phyloP scores from a whole-genome alignment of 495 filamentous ascomycete species.

The Neurospora terricola region DNA sequence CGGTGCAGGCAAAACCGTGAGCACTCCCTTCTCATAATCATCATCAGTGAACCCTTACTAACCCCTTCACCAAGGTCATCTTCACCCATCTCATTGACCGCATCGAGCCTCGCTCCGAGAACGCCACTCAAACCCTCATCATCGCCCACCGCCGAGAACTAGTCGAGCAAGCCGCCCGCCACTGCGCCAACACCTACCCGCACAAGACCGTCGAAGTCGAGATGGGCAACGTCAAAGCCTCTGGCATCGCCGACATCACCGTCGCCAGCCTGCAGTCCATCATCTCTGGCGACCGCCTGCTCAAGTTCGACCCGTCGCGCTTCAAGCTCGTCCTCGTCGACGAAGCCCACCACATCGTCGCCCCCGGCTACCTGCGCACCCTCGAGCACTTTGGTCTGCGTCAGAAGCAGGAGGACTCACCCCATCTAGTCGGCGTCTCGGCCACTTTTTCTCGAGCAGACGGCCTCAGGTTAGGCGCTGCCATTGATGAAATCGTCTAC shows the following conservation, averaged over 20 bases:
- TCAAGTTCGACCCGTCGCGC: conserved; percentile 64
- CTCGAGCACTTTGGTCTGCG: conserved; percentile 67
- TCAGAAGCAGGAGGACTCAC: conserved; percentile 41
- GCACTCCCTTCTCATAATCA: conserved; percentile 3
- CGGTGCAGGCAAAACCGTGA: conserved; percentile 83
- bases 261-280: conserved; percentile 85
- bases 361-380: conserved; percentile 60
- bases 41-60: neutral
- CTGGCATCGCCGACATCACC: conserved; percentile 80
- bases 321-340: conserved; percentile 95
- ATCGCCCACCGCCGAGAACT: conserved; percentile 87
- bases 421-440: conserved; percentile 80
- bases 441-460: conserved; percentile 88
- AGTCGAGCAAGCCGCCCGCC: conserved; percentile 85
- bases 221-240: conserved; percentile 67
- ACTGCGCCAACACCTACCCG: conserved; percentile 75
- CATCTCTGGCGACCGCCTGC: conserved; percentile 58
- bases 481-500: conserved; percentile 93
- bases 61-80: conserved; percentile 53
- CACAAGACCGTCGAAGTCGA: conserved; percentile 74
- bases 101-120: conserved; percentile 44
- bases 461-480: conserved; percentile 75
- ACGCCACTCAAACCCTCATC: conserved; percentile 73
- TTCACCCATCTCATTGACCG: conserved; percentile 92
- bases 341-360: conserved; percentile 96